phyloP scores from a whole-genome alignment of 331 rosid genomes.

The Ulmus americana region DNA sequence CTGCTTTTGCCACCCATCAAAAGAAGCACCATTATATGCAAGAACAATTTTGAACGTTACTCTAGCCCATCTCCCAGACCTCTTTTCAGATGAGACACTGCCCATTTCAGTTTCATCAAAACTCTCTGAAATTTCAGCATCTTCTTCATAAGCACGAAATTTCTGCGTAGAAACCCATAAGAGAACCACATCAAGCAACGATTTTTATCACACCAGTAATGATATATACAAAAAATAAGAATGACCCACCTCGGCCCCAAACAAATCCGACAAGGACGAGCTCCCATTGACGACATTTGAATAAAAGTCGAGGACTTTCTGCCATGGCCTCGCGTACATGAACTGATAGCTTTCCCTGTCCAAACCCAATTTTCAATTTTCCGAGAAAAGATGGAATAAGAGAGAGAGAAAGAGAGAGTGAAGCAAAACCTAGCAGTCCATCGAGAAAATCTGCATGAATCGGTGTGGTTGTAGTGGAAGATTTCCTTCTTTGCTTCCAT shows the following conservation, averaged over 20 bases:
- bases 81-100: conserved; percentile 33
- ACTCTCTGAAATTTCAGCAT: conserved; percentile 36
- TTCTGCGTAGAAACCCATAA: conserved; percentile 34
- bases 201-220: no score
- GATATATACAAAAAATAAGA: background rate
- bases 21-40: conserved; percentile 72
- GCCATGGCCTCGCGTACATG: conserved; percentile 77
- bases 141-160: conserved; percentile 26
- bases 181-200: background rate
- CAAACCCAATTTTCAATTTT: background rate
- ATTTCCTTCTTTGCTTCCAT: conserved; percentile 42
- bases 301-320: conserved; percentile 58
- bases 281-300: conserved; percentile 41
- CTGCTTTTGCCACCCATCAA: conserved; percentile 98
- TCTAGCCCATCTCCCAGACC: conserved; percentile 84
- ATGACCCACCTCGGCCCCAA: conserved; percentile 36
- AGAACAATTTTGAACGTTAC: conserved; percentile 62
- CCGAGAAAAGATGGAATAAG: background rate
- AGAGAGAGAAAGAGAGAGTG: background rate
- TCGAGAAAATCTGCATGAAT: conserved; percentile 51
- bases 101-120: conserved; percentile 33
- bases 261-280: conserved; percentile 38
- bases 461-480: conserved; percentile 63
- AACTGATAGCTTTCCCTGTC: conserved; percentile 62
- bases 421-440: conserved; percentile 62